Evolutionary conservation across 306 rosid genomes (phyloP).

Genomic region (Herpetospermum pedunculosum): DNA sequence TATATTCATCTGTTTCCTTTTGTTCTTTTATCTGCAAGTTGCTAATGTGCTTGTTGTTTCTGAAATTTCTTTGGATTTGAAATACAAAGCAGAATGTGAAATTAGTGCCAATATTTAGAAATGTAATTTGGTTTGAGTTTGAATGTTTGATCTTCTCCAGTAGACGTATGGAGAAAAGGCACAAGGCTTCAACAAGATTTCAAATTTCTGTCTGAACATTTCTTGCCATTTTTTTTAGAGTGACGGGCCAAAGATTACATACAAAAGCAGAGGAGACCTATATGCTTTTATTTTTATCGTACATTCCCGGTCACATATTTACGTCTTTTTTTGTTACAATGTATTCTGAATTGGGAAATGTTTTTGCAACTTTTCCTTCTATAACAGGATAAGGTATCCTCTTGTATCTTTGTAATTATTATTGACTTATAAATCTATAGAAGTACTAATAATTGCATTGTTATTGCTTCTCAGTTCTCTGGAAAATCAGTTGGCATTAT

Average conservation of each 20-base stretch:
- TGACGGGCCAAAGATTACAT: neutral
- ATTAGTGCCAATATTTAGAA: neutral
- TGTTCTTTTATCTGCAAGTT: neutral
- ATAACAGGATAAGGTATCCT: neutral
- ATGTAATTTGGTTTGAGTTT: neutral
- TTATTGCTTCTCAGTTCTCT: slow-evolving; percentile 44
- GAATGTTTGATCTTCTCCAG: no score
- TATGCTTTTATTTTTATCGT: no score
- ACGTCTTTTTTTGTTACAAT: neutral
- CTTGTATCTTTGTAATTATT: neutral
- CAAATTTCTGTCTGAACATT: neutral
- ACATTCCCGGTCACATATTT: no score
- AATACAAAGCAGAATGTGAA: neutral
- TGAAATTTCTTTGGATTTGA: neutral
- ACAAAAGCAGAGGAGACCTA: neutral
- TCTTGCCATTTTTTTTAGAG: neutral
- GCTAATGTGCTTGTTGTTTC: neutral
- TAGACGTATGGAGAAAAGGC: no score
- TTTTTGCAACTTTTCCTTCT: neutral
- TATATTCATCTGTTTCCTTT: neutral
- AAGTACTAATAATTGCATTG: neutral
- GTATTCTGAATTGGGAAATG: neutral
- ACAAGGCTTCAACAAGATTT: neutral
- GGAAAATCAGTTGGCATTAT: slow-evolving; percentile 77
- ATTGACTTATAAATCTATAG: neutral